Evolutionary conservation across 2,329 filamentous ascomycete species (phyloP).

Genomic region (Elsinoe necatrix): DNA sequence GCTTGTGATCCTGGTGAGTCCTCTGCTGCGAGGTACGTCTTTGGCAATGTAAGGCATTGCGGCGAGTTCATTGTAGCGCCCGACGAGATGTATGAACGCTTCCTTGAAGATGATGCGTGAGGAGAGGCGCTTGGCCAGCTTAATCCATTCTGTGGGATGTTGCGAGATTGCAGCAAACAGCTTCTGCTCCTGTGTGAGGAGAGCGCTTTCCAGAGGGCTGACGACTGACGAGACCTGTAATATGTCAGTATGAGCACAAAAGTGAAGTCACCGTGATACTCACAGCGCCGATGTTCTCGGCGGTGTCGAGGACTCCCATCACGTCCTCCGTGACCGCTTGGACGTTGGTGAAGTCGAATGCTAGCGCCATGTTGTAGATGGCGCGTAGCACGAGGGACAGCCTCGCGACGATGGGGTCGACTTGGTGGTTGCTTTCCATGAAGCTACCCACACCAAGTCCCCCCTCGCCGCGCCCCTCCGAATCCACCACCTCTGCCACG

Average conservation of each 20-base stretch:
- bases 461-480: background rate
- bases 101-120: constrained; percentile 40
- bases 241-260: constrained; percentile 4
- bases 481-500: background rate
- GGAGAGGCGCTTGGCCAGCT: constrained; percentile 38
- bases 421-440: background rate
- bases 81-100: constrained; percentile 38
- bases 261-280: constrained; percentile 10
- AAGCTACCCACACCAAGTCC: background rate
- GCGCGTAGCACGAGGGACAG: constrained; percentile 33
- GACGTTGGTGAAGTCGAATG: constrained; percentile 35
- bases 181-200: constrained; percentile 40
- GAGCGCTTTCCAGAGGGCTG: constrained; percentile 38
- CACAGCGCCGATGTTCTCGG: constrained; percentile 40
- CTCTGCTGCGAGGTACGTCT: background rate
- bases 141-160: constrained; percentile 39
- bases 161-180: constrained; percentile 39
- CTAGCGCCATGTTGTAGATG: constrained; percentile 38
- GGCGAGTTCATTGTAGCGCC: constrained; percentile 33
- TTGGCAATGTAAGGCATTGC: constrained; percentile 19
- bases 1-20: background rate
- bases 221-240: background rate
- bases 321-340: constrained; percentile 33
- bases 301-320: constrained; percentile 36
- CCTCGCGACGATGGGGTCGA: background rate